Evolutionary conservation across 345 rosid genomes (phyloP), one percentile per base, ranked within the genome.

Genomic region (Arabis alpina): DNA sequence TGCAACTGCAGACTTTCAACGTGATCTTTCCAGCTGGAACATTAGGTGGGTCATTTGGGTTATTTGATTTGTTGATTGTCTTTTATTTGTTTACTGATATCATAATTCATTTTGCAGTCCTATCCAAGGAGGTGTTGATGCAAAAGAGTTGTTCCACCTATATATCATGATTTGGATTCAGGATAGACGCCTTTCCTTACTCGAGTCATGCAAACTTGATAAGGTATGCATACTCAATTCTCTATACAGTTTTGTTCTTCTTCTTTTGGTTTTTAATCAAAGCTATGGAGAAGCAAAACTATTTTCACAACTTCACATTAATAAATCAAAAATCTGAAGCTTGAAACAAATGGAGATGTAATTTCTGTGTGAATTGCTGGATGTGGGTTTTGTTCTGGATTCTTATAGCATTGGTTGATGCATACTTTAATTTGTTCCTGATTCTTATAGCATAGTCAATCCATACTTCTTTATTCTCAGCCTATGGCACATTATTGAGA

Each of bases 81-180:
- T 42, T 12, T 16, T 44, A 28, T 55, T 71, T 55, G 8, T 50
- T 76, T 23, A 51, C 68, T 58, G 23, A 4, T 41, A 51, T 36
- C 40, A 62, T 54, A 34, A 40, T 49, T 70, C 62, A 24, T 75
- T 61, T 72, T 53, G 14, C 87, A 94, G 99, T 78, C 82, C 92
- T 70, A 76, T 88, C 64, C 93, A 94, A 84, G 99, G 95, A 43
- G 99, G 99, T 37, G 92, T 94, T 51, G 92, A 94, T 83, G 99
- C 99, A 32, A 91, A 87, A 76, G 96, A 94, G 61, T 81, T 94
- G 66, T 94, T 94, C 80, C 91, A 94, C 80, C 70, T 94, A 64
- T 94, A 94, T 80, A 89, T 94, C 62, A 85, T 89, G 91, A 74
- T 91, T 14, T 94, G 99, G 99, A 94, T 94, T 83, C 93, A 94